phyloP scores from a whole-genome alignment of 176 grass and related monocot genomes.

The Zizania latifolia region DNA sequence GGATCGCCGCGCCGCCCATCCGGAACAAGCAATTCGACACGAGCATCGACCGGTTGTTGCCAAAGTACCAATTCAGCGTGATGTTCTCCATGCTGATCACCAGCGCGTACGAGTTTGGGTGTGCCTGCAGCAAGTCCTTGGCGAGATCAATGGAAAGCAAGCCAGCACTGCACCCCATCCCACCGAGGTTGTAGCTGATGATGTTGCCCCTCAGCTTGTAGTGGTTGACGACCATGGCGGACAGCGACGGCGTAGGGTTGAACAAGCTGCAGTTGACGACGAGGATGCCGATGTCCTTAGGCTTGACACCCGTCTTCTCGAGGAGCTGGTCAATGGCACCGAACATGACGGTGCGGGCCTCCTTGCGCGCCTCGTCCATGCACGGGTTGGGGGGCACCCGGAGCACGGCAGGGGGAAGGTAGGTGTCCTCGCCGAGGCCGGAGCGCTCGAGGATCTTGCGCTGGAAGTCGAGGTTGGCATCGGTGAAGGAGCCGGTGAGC shows the following conservation, averaged over 20 bases:
- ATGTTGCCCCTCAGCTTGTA: slow-evolving; percentile 91
- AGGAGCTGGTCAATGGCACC: slow-evolving; percentile 90
- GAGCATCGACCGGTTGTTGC: slow-evolving; percentile 81
- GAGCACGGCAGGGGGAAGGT: slow-evolving; percentile 73
- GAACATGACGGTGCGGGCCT: slow-evolving; percentile 75
- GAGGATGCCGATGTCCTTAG: slow-evolving; percentile 87
- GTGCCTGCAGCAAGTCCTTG: slow-evolving; percentile 80
- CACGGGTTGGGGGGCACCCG: slow-evolving; percentile 69
- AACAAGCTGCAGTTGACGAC: slow-evolving; percentile 96
- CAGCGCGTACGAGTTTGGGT: slow-evolving; percentile 57
- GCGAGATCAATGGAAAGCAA: slow-evolving; percentile 81
- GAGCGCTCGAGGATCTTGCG: slow-evolving; percentile 89
- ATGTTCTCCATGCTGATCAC: slow-evolving; percentile 97
- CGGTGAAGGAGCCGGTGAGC: slow-evolving; percentile 60
- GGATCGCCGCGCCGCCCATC: slow-evolving; percentile 81
- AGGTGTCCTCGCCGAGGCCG: slow-evolving; percentile 74
- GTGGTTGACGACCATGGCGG: slow-evolving; percentile 94
- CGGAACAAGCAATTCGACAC: slow-evolving; percentile 94
- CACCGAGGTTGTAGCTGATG: slow-evolving; percentile 74
- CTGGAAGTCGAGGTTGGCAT: slow-evolving; percentile 83
- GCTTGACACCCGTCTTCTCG: slow-evolving; percentile 56
- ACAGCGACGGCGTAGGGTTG: slow-evolving; percentile 91
- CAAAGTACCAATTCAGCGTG: slow-evolving; percentile 93
- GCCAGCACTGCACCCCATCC: slow-evolving; percentile 92
- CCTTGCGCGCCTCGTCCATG: slow-evolving; percentile 85